A percentile compares a stretch with the other conserved stretches of the same genome.
Conservation (phyloP, 2,329 filamentous ascomycete genomes). For the Dactylonectria macrodidyma region DNA sequence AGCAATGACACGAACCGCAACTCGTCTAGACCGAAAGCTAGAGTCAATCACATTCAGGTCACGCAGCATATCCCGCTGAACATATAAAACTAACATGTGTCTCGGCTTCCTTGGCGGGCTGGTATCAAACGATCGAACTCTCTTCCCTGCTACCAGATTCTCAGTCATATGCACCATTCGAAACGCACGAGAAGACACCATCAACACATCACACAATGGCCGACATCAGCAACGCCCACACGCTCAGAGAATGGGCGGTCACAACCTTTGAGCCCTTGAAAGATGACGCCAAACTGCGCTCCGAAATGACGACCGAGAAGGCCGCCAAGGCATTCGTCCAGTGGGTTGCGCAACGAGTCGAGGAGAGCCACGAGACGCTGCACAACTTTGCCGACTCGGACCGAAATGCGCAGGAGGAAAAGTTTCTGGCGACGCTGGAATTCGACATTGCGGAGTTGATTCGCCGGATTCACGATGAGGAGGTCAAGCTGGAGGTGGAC, state of each 20-base stretch:
- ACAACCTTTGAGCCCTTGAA: conserved; percentile 21
- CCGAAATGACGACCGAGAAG: conserved; percentile 18
- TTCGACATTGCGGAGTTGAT: conserved; percentile 8
- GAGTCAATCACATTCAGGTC: too few relatives aligned
- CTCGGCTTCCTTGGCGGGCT: too few relatives aligned
- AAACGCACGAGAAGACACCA: neutral
- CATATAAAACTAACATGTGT: too few relatives aligned
- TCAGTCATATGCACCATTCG: too few relatives aligned
- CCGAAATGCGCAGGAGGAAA: conserved; percentile 16
- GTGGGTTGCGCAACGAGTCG: conserved; percentile 13
- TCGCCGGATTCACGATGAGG: conserved; percentile 12
- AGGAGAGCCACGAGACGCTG: conserved; percentile 15
- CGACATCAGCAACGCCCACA: conserved; percentile 9
- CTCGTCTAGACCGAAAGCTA: too few relatives aligned
- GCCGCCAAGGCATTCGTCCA: conserved; percentile 13
- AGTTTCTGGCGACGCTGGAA: conserved; percentile 7
- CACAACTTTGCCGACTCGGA: conserved; percentile 14
- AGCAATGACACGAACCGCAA: too few relatives aligned
- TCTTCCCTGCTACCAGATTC: too few relatives aligned
- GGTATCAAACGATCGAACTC: too few relatives aligned
- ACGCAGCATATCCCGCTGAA: too few relatives aligned
- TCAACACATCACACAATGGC: conserved; percentile 1
- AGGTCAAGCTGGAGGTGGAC: conserved; percentile 4
- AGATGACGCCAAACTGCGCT: conserved; percentile 20
- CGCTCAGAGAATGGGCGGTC: conserved; percentile 16